A percentile compares a stretch with the other conserved stretches of the same genome.
Evolutionary conservation across 352 stramenopile genomes (phyloP).

Genomic region (Globisporangium yorkense): DNA sequence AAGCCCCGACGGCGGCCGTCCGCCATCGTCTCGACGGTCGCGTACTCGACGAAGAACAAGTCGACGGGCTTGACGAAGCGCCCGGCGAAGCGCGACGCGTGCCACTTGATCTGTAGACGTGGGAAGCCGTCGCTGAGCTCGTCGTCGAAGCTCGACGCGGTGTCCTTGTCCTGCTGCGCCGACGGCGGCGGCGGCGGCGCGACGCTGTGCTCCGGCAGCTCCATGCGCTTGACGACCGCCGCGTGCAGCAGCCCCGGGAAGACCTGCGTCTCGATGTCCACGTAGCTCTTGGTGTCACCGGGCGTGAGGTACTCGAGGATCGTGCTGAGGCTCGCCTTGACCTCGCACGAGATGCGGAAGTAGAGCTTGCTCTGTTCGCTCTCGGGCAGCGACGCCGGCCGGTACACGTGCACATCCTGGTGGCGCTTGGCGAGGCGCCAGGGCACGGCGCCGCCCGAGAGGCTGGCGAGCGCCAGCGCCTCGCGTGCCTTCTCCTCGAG

Average conservation of each 20-base stretch:
- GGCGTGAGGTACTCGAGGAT: slow-evolving; percentile 81
- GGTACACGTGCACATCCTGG: slow-evolving; percentile 80
- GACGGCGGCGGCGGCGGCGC: background rate
- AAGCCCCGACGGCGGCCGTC: slow-evolving; percentile 65
- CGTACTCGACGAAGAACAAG: slow-evolving; percentile 86
- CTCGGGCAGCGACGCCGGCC: slow-evolving; percentile 30
- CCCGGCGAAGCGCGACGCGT: slow-evolving; percentile 74
- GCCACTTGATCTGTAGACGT: slow-evolving; percentile 80
- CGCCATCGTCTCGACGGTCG: slow-evolving; percentile 64
- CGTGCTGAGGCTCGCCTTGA: slow-evolving; percentile 69
- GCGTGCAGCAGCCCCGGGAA: slow-evolving; percentile 77
- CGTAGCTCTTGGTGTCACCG: slow-evolving; percentile 63
- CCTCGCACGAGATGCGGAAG: slow-evolving; percentile 79
- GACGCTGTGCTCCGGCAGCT: slow-evolving; percentile 29
- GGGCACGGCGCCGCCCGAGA: slow-evolving; percentile 40
- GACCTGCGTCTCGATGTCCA: slow-evolving; percentile 75
- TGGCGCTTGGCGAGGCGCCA: slow-evolving; percentile 73
- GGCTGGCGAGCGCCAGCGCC: slow-evolving; percentile 45
- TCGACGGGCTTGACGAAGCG: slow-evolving; percentile 80
- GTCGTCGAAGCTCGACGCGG: slow-evolving; percentile 37
- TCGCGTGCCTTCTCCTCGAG: slow-evolving; percentile 75
- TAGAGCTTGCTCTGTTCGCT: slow-evolving; percentile 62
- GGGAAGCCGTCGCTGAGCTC: slow-evolving; percentile 41
- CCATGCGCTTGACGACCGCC: slow-evolving; percentile 75
- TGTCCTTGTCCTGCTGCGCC: slow-evolving; percentile 28